Conservation (phyloP, 768 basidiomycete genomes). For the Trametes cingulata region DNA sequence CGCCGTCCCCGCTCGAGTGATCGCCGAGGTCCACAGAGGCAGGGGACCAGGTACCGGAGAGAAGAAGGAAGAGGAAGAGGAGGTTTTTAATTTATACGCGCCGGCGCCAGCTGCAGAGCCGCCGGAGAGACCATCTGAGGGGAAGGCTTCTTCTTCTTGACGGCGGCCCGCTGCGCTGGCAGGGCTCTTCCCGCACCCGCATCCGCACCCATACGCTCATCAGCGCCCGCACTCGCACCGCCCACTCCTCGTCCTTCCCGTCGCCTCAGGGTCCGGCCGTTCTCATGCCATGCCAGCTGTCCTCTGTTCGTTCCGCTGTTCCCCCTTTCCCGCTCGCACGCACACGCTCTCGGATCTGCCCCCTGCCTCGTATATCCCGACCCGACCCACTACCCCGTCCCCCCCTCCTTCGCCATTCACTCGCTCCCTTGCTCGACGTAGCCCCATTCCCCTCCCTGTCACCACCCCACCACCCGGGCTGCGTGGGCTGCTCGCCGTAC, state of each 20-base stretch:
- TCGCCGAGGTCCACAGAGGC: neutral
- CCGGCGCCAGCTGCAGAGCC: neutral
- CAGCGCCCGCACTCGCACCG: too few relatives aligned
- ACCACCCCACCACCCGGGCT: too few relatives aligned
- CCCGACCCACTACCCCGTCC: neutral
- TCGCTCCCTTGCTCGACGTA: neutral
- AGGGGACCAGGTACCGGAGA: neutral
- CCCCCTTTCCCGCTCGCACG: neutral
- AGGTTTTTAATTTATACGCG: constrained; percentile 7
- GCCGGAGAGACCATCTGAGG: too few relatives aligned
- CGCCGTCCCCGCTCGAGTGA: neutral
- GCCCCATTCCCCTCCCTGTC: too few relatives aligned
- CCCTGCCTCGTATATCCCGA: neutral
- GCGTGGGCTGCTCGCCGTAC: neutral
- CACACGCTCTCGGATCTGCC: neutral
- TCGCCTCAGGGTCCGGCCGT: too few relatives aligned
- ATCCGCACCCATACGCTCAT: too few relatives aligned
- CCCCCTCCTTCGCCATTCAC: neutral
- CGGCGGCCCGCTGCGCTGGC: too few relatives aligned
- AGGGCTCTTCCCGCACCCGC: too few relatives aligned
- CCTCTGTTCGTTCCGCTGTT: neutral
- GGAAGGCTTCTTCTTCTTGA: too few relatives aligned
- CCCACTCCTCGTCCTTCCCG: too few relatives aligned
- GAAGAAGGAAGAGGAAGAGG: neutral
- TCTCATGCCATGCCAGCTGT: too few relatives aligned